Percentiles rank a stretch among this genome's conserved stretches.
These are phyloP conservation scores for Cutaneotrichosporon sp. DNA, from an alignment of 1,284 basidiomycete species.

Conservation along the genomic window DNA sequence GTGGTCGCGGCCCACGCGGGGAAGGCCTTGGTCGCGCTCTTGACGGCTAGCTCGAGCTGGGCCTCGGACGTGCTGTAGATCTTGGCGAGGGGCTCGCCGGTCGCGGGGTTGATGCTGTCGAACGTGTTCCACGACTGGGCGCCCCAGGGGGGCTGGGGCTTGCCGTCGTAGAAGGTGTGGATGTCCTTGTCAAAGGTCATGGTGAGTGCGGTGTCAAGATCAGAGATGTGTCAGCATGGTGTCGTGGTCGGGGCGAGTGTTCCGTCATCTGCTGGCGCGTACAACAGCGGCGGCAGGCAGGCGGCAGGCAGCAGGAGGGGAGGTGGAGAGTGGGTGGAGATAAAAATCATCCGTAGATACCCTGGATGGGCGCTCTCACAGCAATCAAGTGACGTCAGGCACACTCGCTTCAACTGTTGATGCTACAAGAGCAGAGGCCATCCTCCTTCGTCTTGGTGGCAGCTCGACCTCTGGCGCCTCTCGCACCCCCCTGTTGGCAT, in stretches of 20 bases:
- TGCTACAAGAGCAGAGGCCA: too few species aligned
- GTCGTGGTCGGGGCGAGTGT: too few species aligned
- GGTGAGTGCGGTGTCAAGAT: neutral
- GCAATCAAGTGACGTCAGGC: too few species aligned
- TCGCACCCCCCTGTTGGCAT: too few species aligned
- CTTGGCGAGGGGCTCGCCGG: conserved; percentile 17
- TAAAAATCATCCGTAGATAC: too few species aligned
- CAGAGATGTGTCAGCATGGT: neutral
- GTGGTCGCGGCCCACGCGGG: conserved; percentile 16
- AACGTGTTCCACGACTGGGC: conserved; percentile 12
- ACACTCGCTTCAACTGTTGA: too few species aligned
- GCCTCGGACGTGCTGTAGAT: conserved; percentile 17
- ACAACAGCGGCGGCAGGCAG: too few species aligned
- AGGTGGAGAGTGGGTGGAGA: neutral
- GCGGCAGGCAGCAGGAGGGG: too few species aligned
- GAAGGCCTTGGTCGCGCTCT: conserved; percentile 13
- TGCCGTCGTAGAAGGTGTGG: conserved; percentile 25
- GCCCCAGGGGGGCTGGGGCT: conserved; percentile 11
- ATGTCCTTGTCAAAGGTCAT: conserved; percentile 24
- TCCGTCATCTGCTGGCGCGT: too few species aligned
- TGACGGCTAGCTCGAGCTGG: conserved; percentile 24
- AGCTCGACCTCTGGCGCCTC: too few species aligned
- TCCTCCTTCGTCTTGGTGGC: too few species aligned
- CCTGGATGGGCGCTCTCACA: too few species aligned
- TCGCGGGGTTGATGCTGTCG: conserved; percentile 18